Conservation (phyloP, 2,329 filamentous ascomycete species). For the Aspergillus sp. region DNA sequence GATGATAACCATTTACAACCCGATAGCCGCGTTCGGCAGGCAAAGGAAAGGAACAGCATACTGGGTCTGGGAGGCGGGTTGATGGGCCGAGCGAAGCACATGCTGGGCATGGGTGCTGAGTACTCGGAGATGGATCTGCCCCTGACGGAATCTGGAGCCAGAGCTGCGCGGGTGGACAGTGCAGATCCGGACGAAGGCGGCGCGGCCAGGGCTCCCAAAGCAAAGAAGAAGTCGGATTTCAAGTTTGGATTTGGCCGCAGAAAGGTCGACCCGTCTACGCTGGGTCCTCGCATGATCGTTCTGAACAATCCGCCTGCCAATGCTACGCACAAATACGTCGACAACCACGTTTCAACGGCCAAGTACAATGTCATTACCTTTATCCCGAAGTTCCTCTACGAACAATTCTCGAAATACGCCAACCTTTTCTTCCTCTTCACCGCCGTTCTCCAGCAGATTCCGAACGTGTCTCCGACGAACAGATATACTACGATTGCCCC, state of each 20-base stretch:
- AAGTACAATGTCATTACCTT: constrained; percentile 97
- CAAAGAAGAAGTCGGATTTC: constrained; percentile 73
- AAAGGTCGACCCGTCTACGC: constrained; percentile 83
- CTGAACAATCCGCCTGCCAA: constrained; percentile 97
- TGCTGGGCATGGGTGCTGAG: constrained; percentile 79
- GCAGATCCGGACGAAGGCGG: constrained; percentile 45
- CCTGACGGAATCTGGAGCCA: constrained; percentile 73
- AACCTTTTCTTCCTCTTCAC: constrained; percentile 99
- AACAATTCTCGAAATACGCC: constrained; percentile 99
- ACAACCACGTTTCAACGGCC: constrained; percentile 96
- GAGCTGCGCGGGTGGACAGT: constrained; percentile 49
- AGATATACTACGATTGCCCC: constrained; percentile 94
- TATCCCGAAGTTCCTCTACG: constrained; percentile 92
- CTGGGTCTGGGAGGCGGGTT: constrained; percentile 83
- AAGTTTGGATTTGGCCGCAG: constrained; percentile 87
- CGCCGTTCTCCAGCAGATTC: constrained; percentile 90
- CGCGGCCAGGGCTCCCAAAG: constrained; percentile 54
- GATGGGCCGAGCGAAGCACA: constrained; percentile 83
- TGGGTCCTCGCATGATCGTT: constrained; percentile 89
- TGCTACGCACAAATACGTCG: constrained; percentile 81
- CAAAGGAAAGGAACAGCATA: constrained; percentile 83
- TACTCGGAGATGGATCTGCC: constrained; percentile 99
- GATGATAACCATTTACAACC: constrained; percentile 59
- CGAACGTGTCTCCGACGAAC: constrained; percentile 91
- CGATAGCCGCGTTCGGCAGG: constrained; percentile 54